Evolutionary conservation across 2,329 filamentous ascomycete genomes (phyloP).

Genomic region (Pseudogymnoascus sp.): DNA sequence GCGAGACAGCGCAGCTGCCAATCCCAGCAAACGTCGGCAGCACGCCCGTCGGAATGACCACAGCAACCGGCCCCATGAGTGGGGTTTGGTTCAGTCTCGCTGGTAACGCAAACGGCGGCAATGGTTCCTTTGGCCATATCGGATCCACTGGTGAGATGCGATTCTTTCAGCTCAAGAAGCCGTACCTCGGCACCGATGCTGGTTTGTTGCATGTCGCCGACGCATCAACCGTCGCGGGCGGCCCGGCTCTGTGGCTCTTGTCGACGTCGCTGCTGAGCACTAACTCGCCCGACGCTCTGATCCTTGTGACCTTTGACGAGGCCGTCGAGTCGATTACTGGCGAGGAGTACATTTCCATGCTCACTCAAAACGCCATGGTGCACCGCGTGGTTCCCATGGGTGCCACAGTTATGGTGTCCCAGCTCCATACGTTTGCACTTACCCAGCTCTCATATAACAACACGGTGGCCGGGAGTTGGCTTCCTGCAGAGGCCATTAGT

Average conservation of each 20-base stretch:
- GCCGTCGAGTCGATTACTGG: not conserved
- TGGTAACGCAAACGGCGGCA: constrained; percentile 5
- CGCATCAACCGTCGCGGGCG: constrained; percentile 1
- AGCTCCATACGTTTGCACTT: constrained; percentile 7
- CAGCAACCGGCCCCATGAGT: constrained; percentile 1
- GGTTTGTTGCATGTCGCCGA: constrained; percentile 8
- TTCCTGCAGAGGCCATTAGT: not conserved
- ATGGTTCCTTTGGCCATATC: constrained; percentile 9
- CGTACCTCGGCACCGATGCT: not conserved
- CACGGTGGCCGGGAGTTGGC: not conserved
- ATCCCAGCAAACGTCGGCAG: constrained; percentile 3
- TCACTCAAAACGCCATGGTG: constrained; percentile 9
- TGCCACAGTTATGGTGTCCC: constrained; percentile 5
- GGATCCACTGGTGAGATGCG: constrained; percentile 7
- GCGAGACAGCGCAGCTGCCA: constrained; percentile 3
- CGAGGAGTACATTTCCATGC: constrained; percentile 8
- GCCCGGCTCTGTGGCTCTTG: constrained; percentile 9
- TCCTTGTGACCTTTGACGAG: constrained; percentile 7
- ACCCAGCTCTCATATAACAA: constrained; percentile 6
- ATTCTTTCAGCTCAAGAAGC: constrained; percentile 8
- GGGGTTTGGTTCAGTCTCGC: constrained; percentile 7
- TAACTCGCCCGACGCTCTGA: constrained; percentile 5
- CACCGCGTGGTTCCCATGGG: constrained; percentile 6
- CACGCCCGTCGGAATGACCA: constrained; percentile 4
- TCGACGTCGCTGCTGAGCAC: constrained; percentile 2